These are phyloP conservation scores for Begonia fuchsioides DNA, from an alignment of 306 rosid genomes.

Conservation along the genomic window DNA sequence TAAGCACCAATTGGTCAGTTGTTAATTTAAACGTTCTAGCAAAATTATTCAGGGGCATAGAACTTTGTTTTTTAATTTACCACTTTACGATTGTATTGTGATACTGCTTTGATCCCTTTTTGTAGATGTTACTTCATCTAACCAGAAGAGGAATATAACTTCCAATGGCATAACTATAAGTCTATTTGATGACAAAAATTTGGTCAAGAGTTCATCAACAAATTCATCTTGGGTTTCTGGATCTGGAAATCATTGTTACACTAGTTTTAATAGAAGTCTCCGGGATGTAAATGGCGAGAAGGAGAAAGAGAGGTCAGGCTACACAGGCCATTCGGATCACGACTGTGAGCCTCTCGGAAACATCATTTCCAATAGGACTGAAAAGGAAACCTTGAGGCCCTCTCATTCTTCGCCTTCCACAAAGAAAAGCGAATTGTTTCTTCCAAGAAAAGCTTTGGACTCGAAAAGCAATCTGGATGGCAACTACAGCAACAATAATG, in stretches of 20 bases:
- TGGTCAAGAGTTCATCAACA: conserved; percentile 63
- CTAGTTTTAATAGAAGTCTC: conserved; percentile 77
- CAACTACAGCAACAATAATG: conserved; percentile 36
- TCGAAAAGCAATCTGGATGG: conserved; percentile 31
- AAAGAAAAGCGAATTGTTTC: conserved; percentile 42
- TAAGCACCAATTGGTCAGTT: background rate
- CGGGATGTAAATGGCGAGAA: conserved; percentile 89
- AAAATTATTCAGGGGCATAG: too few relatives aligned
- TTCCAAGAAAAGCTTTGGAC: conserved; percentile 35
- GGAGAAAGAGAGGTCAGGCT: conserved; percentile 63
- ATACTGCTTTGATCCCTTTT: conserved; percentile 7
- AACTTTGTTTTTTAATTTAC: background rate
- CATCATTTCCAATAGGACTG: conserved; percentile 42
- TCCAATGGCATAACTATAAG: conserved; percentile 37
- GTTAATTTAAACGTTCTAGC: too few relatives aligned
- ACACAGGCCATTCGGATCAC: conserved; percentile 56
- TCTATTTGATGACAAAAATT: conserved; percentile 55
- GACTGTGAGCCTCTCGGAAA: conserved; percentile 53
- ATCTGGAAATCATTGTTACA: conserved; percentile 80
- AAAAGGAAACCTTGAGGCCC: conserved; percentile 67
- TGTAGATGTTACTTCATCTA: conserved; percentile 47
- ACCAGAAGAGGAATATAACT: conserved; percentile 49
- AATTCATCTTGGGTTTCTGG: conserved; percentile 71
- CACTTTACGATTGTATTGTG: background rate
- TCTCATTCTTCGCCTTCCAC: conserved; percentile 72